Base-by-base conservation (phyloP, 2,329 filamentous ascomycete genomes). In the Fusarium mundagurra region DNA sequence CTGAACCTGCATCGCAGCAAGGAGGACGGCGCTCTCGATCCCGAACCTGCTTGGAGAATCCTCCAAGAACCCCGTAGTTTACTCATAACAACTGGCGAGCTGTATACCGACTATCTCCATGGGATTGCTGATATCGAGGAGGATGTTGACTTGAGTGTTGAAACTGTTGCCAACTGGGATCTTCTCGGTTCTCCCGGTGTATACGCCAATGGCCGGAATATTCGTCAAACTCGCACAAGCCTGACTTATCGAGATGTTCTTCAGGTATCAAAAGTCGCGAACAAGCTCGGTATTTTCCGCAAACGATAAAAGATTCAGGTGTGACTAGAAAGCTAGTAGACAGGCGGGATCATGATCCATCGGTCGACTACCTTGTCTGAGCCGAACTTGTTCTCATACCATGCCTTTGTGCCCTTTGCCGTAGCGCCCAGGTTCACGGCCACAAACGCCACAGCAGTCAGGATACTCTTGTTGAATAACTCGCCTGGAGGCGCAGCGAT, bases 201-300 rank as follows among this genome's bases (percentile, higher is more conserved):
- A 59, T 86, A 88, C 75, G 75, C 79, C 50, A 83, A 85, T 17
- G 92, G 92, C 4, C 82, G 82, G 47, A 92, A 89, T 78, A 77
- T 85, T 59, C 88, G 93, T 47, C 82, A 84, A 48, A 91, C 87
- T 17, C 88, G 94, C 64, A 90, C 91, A 33, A 95, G 93, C 82
- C 84, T 96, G 74, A 96, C 94, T 3, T 96, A 93, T 83, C 88
- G 96, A 74, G 95, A 98, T 84, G 96, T 98, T 45, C 84, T 96
- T 74, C 93, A 92, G 78, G 93, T 97, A 24, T 92, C 92, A 13
- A 94, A 91, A 75, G 82, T 94, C 29, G 93, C 92, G 34, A 90
- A 86, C 80, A 93, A 91, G 77, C 84, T 95, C 61, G 91, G 89
- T 70, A 86, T 84, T 61, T 83, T 87, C 47, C 78, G 80, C 58